A percentile compares a stretch with the other conserved stretches of the same genome.
These are phyloP conservation scores for Boechera divaricarpa DNA, from an alignment of 345 rosid species.

Conservation along the genomic window DNA sequence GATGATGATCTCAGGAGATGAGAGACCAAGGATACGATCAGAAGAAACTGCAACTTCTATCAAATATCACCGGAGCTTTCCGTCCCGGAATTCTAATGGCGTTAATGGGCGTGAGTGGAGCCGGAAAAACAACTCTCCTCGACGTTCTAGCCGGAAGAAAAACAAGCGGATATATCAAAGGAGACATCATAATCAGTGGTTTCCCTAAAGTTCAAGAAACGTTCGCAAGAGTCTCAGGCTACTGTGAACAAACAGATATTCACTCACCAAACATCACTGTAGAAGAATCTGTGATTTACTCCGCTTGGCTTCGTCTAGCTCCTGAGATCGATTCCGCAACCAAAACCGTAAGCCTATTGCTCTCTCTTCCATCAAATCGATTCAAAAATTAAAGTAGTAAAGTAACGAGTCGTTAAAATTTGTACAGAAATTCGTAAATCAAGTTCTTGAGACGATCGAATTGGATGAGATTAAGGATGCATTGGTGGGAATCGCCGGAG, in stretches of 20 bases:
- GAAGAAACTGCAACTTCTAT: slow-evolving; percentile 63
- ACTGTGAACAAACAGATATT: slow-evolving; percentile 84
- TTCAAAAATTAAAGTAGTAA: background rate
- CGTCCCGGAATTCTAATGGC: slow-evolving; percentile 83
- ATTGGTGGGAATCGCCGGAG: slow-evolving; percentile 45
- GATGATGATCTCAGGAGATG: slow-evolving; percentile 63
- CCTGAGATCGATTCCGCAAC: slow-evolving; percentile 64
- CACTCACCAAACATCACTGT: slow-evolving; percentile 83
- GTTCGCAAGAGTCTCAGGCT: slow-evolving; percentile 78
- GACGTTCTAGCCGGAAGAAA: slow-evolving; percentile 72
- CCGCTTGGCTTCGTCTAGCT: slow-evolving; percentile 82
- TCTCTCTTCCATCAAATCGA: background rate
- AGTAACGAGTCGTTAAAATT: background rate
- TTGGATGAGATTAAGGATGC: slow-evolving; percentile 39
- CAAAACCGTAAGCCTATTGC: slow-evolving; percentile 52
- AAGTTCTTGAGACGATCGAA: slow-evolving; percentile 61
- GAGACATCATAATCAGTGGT: slow-evolving; percentile 71
- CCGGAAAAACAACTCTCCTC: slow-evolving; percentile 89
- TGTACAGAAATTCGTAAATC: slow-evolving; percentile 51
- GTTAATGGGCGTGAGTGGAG: slow-evolving; percentile 82
- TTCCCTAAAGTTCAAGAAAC: slow-evolving; percentile 78
- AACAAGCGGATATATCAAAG: slow-evolving; percentile 73
- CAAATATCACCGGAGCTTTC: slow-evolving; percentile 74
- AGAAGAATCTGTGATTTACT: slow-evolving; percentile 70
- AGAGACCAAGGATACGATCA: slow-evolving; percentile 65